Base-by-base conservation (phyloP, 768 basidiomycete genomes). In the Ramaria rubella region DNA sequence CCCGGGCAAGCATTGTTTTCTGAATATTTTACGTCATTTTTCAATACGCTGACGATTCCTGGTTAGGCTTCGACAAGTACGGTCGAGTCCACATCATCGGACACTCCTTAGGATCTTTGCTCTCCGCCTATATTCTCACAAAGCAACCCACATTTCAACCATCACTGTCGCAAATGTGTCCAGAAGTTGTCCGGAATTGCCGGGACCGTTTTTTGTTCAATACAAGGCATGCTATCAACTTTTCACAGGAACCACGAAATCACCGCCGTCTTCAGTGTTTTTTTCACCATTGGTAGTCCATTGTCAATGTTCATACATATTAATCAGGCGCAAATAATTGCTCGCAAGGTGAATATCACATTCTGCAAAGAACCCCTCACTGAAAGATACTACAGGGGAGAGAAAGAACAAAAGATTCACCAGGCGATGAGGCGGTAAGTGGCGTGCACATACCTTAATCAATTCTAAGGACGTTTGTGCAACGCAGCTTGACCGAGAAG, bases 221-320 rank as follows among this genome's bases (percentile, higher is more conserved):
- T 42, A 68, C 60, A 19, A 65, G 58, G 66, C 61, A 49, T 15
- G 42, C 14, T 17, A 43, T 19, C 64, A 7, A 5, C 38, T 54
- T 8, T 33, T 31, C 24, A n/a, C 9, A 34, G 14, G 11, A 56
- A 34, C 4, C 24, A 30, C 15, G n/a, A n/a, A 40, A 29, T 34
- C 24, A 15, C 9, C 33, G 52, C 43, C 6, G 12, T 15, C 45
- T 23, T 54, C 9, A 65, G 64, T 51, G 66, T 66, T 43, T 62
- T 75, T 7, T 76, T 75, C 62, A 63, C 72, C 15, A 66, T 70
- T 27, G 75, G 75, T 1, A 72, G 70, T 53, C 75, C 75, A 3
- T 62, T 76, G 8, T 68, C 72, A 1, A 65, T 76, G 45, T 76
- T 76, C 62, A 58, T 76, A n/a, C 73, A 74, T 53, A 60, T 76